Evolutionary conservation across 2,329 filamentous ascomycete species (phyloP), one percentile per base, ranked within the genome.

Genomic region (Apiospora hydei): DNA sequence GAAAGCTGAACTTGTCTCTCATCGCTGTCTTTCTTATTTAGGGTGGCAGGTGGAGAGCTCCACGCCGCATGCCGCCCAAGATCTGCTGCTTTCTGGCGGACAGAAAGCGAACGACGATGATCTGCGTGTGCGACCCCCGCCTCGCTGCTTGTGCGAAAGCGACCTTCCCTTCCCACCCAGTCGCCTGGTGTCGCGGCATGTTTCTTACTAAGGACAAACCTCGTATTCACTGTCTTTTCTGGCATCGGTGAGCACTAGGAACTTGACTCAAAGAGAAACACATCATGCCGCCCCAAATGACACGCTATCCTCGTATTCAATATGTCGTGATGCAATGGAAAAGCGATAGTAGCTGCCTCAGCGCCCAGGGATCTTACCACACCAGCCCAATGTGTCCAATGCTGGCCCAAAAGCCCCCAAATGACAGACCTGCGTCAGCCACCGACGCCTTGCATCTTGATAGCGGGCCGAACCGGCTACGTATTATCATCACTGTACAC

Each of bases 271-370:
- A n/a, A 49, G 21, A 8, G 21, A 49, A 49, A 49, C 8, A n/a
- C 46, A 49, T 26, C 57, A 41, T 14, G 21, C 41, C 26, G 38
- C 21, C 21, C 16, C 64, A 67, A 38, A 43, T 44, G 64, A 67
- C 61, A 43, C 38, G 38, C 21, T 24, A 30, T 68, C 30, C 66
- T 68, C 66, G 66, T 68, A 68, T 68, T 68, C 66, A 34, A 38
- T 64, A 38, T 64, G 34, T 5, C 30, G 30, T 18, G 30, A n/a
- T 61, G 18, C 30, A 16, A 34, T 11, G 30, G 7, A 61, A 38
- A 21, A 38, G 18, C 6, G 30, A 13, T 34, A 26, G 57, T 41
- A 38, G 34, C 34, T n/a, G 2, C 34, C 16, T 38, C 16, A 30
- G 53, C 30, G 7, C 53, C 30, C 7, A 21, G 30, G 53, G 16